phyloP scores from a whole-genome alignment of 2,329 filamentous ascomycete species.

The Talaromyces sp. region DNA sequence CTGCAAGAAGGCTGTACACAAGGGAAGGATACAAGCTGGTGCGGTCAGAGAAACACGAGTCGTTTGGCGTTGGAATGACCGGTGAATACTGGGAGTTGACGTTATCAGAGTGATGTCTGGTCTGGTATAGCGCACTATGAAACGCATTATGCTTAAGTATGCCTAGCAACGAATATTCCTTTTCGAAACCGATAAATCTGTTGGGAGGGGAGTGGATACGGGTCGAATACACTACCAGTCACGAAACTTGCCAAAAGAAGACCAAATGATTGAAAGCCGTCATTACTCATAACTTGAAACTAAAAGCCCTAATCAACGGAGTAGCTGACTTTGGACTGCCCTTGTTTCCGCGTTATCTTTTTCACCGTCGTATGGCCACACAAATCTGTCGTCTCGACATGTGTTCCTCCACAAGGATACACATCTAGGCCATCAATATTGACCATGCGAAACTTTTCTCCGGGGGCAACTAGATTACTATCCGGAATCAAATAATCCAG shows the following conservation, averaged over 20 bases:
- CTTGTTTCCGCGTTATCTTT: constrained; percentile 33
- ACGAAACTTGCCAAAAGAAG: not conserved
- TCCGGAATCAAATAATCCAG: constrained; percentile 24
- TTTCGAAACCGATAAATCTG: not conserved
- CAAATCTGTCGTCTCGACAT: constrained; percentile 27
- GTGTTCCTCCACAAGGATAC: constrained; percentile 34
- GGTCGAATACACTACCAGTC: not conserved
- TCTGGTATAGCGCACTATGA: not conserved
- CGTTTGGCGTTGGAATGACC: constrained; percentile 24
- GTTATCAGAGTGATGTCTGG: constrained; percentile 12
- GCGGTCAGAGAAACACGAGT: constrained; percentile 24
- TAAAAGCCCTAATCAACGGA: not conserved
- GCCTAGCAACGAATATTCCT: not conserved
- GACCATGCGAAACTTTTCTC: constrained; percentile 25
- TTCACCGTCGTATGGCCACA: constrained; percentile 29
- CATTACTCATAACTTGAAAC: not conserved
- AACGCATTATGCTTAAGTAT: not conserved
- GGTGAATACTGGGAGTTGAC: constrained; percentile 30
- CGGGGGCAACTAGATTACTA: constrained; percentile 23
- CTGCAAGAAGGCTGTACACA: constrained; percentile 26
- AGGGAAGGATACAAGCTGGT: constrained; percentile 27
- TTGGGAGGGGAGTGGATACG: not conserved
- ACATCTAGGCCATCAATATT: constrained; percentile 32
- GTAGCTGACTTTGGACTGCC: constrained; percentile 32
- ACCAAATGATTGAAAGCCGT: not conserved